Conservation (phyloP, 2,329 filamentous ascomycete genomes). For the Didymella exigua region DNA sequence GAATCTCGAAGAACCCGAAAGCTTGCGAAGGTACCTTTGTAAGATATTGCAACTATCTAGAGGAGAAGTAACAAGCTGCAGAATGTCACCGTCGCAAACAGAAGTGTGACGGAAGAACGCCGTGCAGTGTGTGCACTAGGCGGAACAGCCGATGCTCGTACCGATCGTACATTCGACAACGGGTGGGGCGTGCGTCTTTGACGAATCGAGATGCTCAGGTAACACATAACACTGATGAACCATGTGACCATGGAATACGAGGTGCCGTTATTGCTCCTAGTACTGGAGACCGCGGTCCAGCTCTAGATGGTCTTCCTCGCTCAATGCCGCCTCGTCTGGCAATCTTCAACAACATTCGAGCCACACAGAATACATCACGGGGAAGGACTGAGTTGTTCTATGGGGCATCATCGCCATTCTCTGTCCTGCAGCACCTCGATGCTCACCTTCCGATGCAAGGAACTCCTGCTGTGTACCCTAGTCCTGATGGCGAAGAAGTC, state of each 20-base stretch:
- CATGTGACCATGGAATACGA: neutral
- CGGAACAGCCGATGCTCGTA: conserved; percentile 9
- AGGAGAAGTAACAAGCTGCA: neutral
- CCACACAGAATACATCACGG: conserved; percentile 8
- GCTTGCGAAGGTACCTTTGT: conserved; percentile 9
- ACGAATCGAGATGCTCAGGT: neutral
- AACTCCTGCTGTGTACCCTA: neutral
- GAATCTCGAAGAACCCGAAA: conserved; percentile 11
- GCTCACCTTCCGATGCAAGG: conserved; percentile 12
- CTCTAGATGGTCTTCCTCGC: neutral
- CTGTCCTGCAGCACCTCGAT: conserved; percentile 14
- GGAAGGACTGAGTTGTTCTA: conserved; percentile 13
- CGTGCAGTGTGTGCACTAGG: conserved; percentile 5
- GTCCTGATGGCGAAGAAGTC: neutral
- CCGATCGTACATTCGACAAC: conserved; percentile 8
- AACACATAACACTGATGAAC: neutral
- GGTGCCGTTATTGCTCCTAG: neutral
- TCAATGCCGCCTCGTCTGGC: conserved; percentile 10
- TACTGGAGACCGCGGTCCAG: neutral
- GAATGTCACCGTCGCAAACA: conserved; percentile 15
- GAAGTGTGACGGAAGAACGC: conserved; percentile 10
- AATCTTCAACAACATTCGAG: conserved; percentile 17
- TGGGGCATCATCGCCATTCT: conserved; percentile 15
- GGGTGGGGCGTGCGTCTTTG: neutral
- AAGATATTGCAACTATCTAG: neutral